phyloP scores from a whole-genome alignment of 805 yeast genomes.

The Lachancea waltii region DNA sequence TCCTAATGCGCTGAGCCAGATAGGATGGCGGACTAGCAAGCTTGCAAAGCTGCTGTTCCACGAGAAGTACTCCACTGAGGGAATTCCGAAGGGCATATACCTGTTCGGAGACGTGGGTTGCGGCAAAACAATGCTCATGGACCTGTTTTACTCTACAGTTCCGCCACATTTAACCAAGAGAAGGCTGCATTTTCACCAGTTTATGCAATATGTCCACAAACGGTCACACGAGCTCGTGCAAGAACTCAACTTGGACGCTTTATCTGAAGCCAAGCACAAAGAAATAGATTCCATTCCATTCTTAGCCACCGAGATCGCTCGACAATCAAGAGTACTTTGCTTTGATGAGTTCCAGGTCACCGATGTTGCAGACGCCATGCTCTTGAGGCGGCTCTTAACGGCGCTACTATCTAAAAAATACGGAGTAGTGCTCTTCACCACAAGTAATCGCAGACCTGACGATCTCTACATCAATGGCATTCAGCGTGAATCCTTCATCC shows the following conservation, averaged over 20 bases:
- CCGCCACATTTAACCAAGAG: slow-evolving; percentile 71
- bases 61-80: slow-evolving; percentile 22
- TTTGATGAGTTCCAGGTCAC: slow-evolving; percentile 98
- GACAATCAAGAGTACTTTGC: slow-evolving; percentile 70
- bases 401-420: slow-evolving; percentile 62
- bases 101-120: slow-evolving; percentile 97
- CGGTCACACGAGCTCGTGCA: slow-evolving; percentile 68
- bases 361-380: slow-evolving; percentile 98
- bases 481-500: slow-evolving; percentile 85
- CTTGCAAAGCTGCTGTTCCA: slow-evolving; percentile 31
- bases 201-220: slow-evolving; percentile 91
- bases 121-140: slow-evolving; percentile 98
- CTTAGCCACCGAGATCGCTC: slow-evolving; percentile 77
- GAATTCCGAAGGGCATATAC: slow-evolving; percentile 76
- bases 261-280: slow-evolving; percentile 33
- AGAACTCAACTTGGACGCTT: slow-evolving; percentile 43
- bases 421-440: slow-evolving; percentile 85
- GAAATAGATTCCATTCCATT: slow-evolving; percentile 79
- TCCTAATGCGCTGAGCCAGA: slow-evolving; percentile 43
- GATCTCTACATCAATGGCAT: slow-evolving; percentile 91
- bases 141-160: slow-evolving; percentile 78
- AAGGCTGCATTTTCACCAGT: slow-evolving; percentile 91
- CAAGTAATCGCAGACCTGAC: slow-evolving; percentile 92
- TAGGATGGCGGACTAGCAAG: slow-evolving; percentile 36
- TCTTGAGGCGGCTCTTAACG: slow-evolving; percentile 67